These are phyloP conservation scores for Crithidia brevicula DNA, from an alignment of 208 protist genomes.

Conservation along the genomic window DNA sequence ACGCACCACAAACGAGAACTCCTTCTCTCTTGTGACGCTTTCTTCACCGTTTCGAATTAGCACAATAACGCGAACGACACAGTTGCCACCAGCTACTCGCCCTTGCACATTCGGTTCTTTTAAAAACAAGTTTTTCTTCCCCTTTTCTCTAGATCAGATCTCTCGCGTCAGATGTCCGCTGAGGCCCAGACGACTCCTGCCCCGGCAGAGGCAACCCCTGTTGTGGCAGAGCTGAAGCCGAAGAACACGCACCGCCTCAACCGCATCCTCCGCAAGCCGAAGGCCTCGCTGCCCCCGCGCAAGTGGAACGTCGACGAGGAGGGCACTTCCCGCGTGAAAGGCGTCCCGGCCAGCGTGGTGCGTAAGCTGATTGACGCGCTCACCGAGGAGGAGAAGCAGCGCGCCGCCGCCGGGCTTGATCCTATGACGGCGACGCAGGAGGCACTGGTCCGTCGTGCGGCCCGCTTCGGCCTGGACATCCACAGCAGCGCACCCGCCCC, in stretches of 20 bases:
- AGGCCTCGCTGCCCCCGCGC: conserved; percentile 57
- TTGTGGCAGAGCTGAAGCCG: conserved; percentile 39
- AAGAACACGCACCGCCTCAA: conserved; percentile 86
- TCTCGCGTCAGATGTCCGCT: conserved; percentile 25
- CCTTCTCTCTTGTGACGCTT: too few species aligned
- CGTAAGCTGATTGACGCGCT: conserved; percentile 48
- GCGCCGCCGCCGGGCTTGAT: conserved; percentile 59
- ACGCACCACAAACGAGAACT: too few species aligned
- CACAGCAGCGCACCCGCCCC: conserved; percentile 27
- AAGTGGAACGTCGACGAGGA: conserved; percentile 46
- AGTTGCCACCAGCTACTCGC: too few species aligned
- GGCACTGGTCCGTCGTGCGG: conserved; percentile 67
- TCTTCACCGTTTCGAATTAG: too few species aligned
- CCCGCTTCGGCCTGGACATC: conserved; percentile 65
- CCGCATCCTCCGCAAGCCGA: conserved; percentile 86
- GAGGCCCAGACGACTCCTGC: conserved; percentile 13
- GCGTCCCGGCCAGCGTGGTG: conserved; percentile 51
- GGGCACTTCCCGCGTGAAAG: conserved; percentile 12
- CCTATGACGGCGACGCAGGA: conserved; percentile 66
- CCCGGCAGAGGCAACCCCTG: conserved; percentile 5
- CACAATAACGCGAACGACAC: too few species aligned
- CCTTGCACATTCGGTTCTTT: too few species aligned
- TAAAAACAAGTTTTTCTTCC: too few species aligned
- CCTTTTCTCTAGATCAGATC: too few species aligned
- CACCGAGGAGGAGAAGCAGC: conserved; percentile 57